Evolutionary conservation across 2,329 filamentous ascomycete genomes (phyloP).

Genomic region (Penicillium fuscoglaucum): DNA sequence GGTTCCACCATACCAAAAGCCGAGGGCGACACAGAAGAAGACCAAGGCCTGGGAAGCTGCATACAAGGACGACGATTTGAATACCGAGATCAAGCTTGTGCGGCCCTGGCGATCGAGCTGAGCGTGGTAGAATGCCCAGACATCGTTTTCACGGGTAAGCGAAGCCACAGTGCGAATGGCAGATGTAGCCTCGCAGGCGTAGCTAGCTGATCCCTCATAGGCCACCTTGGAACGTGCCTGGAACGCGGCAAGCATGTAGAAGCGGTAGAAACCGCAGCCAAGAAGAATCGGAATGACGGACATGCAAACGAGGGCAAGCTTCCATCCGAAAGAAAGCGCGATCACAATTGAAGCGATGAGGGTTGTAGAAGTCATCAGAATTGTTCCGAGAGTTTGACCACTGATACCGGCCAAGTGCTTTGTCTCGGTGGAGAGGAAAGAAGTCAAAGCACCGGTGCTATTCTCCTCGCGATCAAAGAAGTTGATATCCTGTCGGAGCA

Average conservation of each 20-base stretch:
- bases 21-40: conserved; percentile 80
- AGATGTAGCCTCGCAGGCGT: conserved; percentile 89
- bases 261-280: conserved; percentile 81
- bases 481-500: conserved; percentile 87
- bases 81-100: conserved; percentile 68
- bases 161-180: conserved; percentile 92
- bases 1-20: conserved; percentile 88
- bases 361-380: conserved; percentile 78
- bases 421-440: conserved; percentile 84
- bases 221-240: conserved; percentile 75
- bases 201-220: conserved; percentile 78
- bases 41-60: conserved; percentile 80
- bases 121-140: conserved; percentile 68
- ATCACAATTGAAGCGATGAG: conserved; percentile 71
- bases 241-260: conserved; percentile 79
- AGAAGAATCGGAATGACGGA: conserved; percentile 75
- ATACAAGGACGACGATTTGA: conserved; percentile 76
- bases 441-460: conserved; percentile 82
- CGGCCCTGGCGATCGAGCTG: conserved; percentile 67
- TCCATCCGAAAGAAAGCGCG: conserved; percentile 78
- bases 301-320: conserved; percentile 79
- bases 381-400: conserved; percentile 81
- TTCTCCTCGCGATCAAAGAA: conserved; percentile 93
- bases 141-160: conserved; percentile 81
- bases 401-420: conserved; percentile 86